These are phyloP conservation scores for Kandelia obovata DNA, from an alignment of 345 rosid genomes.

Conservation along the genomic window DNA sequence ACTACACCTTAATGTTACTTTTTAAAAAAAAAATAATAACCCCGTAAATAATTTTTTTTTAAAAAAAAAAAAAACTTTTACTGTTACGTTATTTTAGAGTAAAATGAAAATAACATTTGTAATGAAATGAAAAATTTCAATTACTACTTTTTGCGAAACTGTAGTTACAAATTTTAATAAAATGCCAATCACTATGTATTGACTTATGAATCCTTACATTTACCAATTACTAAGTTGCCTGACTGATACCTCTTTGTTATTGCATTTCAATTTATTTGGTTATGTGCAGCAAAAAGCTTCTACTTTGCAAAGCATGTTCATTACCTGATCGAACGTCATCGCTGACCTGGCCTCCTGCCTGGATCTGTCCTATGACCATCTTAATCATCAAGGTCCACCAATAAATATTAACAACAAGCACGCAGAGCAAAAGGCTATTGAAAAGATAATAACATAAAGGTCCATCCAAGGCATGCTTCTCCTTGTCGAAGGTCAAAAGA, in stretches of 20 bases:
- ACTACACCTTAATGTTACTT: too few relatives aligned
- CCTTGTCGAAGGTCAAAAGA: constrained; percentile 43
- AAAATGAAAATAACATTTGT: too few relatives aligned
- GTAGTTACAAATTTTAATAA: too few relatives aligned
- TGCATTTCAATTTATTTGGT: neutral
- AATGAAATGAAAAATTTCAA: too few relatives aligned
- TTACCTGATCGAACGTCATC: constrained; percentile 83
- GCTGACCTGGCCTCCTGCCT: constrained; percentile 53
- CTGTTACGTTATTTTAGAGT: too few relatives aligned
- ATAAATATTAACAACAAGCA: constrained; percentile 62
- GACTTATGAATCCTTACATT: neutral
- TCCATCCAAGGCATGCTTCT: constrained; percentile 45
- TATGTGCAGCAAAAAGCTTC: neutral
- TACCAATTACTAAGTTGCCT: neutral
- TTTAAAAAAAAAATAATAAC: too few relatives aligned
- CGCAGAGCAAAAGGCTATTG: constrained; percentile 68
- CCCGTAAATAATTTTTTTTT: too few relatives aligned
- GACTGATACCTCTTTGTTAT: neutral
- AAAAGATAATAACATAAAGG: constrained; percentile 60
- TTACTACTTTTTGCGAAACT: too few relatives aligned
- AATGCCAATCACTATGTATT: too few relatives aligned
- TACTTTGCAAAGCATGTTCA: constrained; percentile 10
- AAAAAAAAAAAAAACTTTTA: too few relatives aligned
- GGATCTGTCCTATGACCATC: constrained; percentile 59
- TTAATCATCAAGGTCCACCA: constrained; percentile 70